These are phyloP conservation scores for Debaryomyces fabryi DNA, from an alignment of 1,139 yeast species.

Conservation along the genomic window DNA sequence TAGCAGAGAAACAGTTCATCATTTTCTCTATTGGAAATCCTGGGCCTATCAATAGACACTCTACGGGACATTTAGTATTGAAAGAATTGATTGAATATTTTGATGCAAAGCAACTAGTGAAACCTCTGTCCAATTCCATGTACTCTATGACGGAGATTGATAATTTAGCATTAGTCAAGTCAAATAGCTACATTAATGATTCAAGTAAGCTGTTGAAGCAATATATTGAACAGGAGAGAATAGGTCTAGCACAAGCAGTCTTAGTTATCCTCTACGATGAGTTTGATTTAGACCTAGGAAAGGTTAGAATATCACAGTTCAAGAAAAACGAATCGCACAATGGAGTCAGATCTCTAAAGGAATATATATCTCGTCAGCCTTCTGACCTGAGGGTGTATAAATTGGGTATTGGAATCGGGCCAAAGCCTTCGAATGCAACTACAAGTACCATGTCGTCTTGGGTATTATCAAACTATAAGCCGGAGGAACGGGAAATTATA, in stretches of 20 bases:
- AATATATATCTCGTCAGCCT: constrained; percentile 11
- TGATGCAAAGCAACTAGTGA: constrained; percentile 27
- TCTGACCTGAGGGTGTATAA: constrained; percentile 23
- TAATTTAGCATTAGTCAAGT: constrained; percentile 34
- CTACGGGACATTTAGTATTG: constrained; percentile 43
- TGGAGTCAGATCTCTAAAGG: constrained; percentile 36
- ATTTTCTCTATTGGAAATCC: constrained; percentile 49
- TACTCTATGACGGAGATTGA: constrained; percentile 29
- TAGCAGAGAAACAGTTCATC: constrained; percentile 17
- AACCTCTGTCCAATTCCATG: constrained; percentile 18
- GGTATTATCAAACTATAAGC: constrained; percentile 38
- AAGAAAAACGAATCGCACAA: constrained; percentile 46
- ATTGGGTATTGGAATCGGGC: constrained; percentile 49
- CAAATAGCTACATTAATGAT: constrained; percentile 47
- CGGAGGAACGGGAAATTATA: constrained; percentile 21
- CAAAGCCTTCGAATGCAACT: constrained; percentile 41
- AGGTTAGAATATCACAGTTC: constrained; percentile 29
- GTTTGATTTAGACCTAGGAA: constrained; percentile 37
- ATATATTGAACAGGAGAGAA: constrained; percentile 23
- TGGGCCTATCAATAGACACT: constrained; percentile 42
- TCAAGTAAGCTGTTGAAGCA: constrained; percentile 34
- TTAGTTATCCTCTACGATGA: constrained; percentile 43
- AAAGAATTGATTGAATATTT: constrained; percentile 28
- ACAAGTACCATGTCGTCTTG: constrained; percentile 41
- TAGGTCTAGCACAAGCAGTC: constrained; percentile 18